Percentiles rank a stretch among this genome's conserved stretches.
Conservation (phyloP, 2,329 filamentous ascomycete genomes). For the Chaetothyriales sp. region DNA sequence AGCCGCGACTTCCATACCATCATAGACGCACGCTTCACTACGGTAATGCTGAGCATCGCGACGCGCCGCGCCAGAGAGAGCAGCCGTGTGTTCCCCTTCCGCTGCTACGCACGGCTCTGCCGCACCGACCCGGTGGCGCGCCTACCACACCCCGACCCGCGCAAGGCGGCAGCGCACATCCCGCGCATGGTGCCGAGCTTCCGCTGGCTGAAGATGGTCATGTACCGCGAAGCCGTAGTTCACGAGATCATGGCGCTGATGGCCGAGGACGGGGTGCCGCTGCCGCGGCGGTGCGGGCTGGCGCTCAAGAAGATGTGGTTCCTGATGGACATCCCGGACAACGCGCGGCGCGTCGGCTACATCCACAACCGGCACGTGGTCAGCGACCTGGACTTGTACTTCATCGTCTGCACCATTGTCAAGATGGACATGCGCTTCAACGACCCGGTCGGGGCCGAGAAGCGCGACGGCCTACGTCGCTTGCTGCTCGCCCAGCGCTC, state of each 20-base stretch:
- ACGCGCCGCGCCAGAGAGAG: conserved; percentile 42
- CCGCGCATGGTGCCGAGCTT: conserved; percentile 48
- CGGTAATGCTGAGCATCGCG: conserved; percentile 45
- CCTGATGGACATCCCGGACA: conserved; percentile 53
- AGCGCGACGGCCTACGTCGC: conserved; percentile 36
- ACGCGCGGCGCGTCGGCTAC: conserved; percentile 39
- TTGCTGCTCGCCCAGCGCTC: conserved; percentile 48
- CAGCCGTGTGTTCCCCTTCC: conserved; percentile 46
- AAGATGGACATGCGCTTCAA: conserved; percentile 60
- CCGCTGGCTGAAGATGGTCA: conserved; percentile 54
- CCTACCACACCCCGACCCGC: conserved; percentile 26
- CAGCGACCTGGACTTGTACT: conserved; percentile 46
- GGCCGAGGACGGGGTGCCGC: conserved; percentile 42
- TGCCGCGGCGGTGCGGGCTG: conserved; percentile 36
- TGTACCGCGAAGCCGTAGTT: conserved; percentile 43
- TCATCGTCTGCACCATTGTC: conserved; percentile 51
- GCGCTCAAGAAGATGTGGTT: conserved; percentile 58
- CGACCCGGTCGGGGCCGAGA: conserved; percentile 45
- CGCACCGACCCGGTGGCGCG: conserved; percentile 46
- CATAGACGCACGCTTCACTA: conserved; percentile 46
- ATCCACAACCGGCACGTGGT: conserved; percentile 43
- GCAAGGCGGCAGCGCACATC: conserved; percentile 19
- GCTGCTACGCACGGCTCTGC: conserved; percentile 43
- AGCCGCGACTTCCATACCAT: conserved; percentile 49
- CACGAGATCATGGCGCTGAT: conserved; percentile 51